Evolutionary conservation across 2,329 filamentous ascomycete species (phyloP).

Genomic region (Colletotrichum sp.): DNA sequence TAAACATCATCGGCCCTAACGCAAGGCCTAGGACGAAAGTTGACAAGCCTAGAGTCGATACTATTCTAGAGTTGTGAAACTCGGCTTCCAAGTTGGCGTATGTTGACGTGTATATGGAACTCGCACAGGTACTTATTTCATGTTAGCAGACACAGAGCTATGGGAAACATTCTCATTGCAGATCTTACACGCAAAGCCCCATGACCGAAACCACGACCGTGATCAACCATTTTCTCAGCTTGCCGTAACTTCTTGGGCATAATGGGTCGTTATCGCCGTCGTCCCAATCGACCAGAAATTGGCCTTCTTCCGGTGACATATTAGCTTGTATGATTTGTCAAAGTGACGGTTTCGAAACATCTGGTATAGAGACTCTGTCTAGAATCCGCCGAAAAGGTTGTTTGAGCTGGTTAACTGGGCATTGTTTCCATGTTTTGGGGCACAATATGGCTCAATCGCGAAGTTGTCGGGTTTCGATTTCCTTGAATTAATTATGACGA

Average conservation of each 20-base stretch:
- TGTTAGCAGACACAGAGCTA: no score
- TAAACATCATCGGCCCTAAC: conserved; percentile 66
- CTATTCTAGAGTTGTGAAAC: conserved; percentile 72
- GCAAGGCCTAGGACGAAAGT: conserved; percentile 81
- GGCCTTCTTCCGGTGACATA: conserved; percentile 31
- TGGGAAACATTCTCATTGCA: no score
- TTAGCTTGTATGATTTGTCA: fast-evolving
- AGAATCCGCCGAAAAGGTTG: not conserved
- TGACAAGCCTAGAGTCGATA: conserved; percentile 82
- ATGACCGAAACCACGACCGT: conserved; percentile 74
- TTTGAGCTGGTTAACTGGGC: not conserved
- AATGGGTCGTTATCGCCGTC: conserved; percentile 72
- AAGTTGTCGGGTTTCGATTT: not conserved
- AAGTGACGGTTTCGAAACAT: not conserved
- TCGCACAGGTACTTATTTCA: conserved; percentile 85
- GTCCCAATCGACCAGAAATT: conserved; percentile 78
- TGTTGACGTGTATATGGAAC: conserved; percentile 85
- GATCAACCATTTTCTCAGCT: conserved; percentile 76
- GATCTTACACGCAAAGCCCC: conserved; percentile 82
- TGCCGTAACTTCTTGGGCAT: conserved; percentile 74
- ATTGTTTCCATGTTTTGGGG: not conserved
- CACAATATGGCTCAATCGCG: not conserved
- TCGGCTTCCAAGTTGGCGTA: conserved; percentile 81
- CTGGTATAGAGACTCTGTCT: fast-evolving
- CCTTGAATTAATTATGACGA: not conserved